These are phyloP conservation scores for Leccinum sublutescens DNA, from an alignment of 768 basidiomycete species.

Conservation along the genomic window DNA sequence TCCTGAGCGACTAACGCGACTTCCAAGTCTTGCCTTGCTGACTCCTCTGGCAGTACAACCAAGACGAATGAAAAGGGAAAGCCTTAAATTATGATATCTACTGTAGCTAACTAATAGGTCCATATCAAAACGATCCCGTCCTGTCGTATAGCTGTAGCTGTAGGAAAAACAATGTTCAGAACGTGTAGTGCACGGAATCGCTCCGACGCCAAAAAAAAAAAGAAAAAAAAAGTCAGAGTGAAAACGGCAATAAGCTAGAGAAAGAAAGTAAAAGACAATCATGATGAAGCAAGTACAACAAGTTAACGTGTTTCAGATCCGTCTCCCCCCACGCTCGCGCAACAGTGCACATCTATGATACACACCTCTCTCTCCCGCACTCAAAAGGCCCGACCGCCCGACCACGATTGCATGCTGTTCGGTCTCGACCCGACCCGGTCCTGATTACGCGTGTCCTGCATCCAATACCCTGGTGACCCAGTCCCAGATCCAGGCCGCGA, in stretches of 20 bases:
- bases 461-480: conserved; percentile 10
- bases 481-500: not conserved
- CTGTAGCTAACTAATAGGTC: not conserved
- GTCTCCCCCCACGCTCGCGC: not conserved
- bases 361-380: conserved; percentile 2
- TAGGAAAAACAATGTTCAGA: not conserved
- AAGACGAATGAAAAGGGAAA: too few species aligned
- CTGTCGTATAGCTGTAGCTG: not conserved
- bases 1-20: too few species aligned
- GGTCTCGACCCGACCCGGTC: conserved; percentile 1
- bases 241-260: not conserved
- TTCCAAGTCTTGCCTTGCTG: too few species aligned
- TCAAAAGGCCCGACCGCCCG: conserved; percentile 20
- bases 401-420: conserved; percentile 18
- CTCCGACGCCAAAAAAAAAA: too few species aligned
- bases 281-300: conserved; percentile 28
- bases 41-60: too few species aligned
- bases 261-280: not conserved
- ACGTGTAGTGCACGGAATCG: not conserved
- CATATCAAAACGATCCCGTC: conserved; percentile 3
- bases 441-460: not conserved
- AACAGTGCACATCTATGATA: conserved; percentile 16
- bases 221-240: not conserved
- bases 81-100: too few species aligned
- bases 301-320: conserved; percentile 11